Evolutionary conservation across 768 basidiomycete genomes (phyloP).

Genomic region (Artomyces pyxidatus): DNA sequence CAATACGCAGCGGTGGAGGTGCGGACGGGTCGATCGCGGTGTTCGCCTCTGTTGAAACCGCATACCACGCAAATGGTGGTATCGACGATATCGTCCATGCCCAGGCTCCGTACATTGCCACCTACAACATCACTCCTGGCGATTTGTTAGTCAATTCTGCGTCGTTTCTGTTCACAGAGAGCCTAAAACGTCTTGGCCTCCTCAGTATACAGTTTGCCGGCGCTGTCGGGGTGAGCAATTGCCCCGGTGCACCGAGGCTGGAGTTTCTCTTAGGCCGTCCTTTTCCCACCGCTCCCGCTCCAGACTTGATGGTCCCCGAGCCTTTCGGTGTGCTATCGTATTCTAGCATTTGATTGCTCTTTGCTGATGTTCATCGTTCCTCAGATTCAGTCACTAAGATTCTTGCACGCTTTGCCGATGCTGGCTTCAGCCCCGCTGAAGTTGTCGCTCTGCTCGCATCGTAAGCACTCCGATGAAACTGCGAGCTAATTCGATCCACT

Average conservation of each 20-base stretch:
- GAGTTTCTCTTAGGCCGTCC: slow-evolving; percentile 32
- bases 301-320: slow-evolving; percentile 25
- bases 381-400: slow-evolving; percentile 18
- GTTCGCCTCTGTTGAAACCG: slow-evolving; percentile 35
- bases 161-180: neutral
- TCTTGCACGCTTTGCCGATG: slow-evolving; percentile 26
- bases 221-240: slow-evolving; percentile 29
- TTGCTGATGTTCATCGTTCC: neutral
- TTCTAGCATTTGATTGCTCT: neutral
- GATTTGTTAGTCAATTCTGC: slow-evolving; percentile 36
- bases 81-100: slow-evolving; percentile 32
- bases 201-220: slow-evolving; percentile 28
- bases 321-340: slow-evolving; percentile 12
- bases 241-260: slow-evolving; percentile 31
- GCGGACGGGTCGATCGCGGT: slow-evolving; percentile 42
- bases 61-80: slow-evolving; percentile 36
- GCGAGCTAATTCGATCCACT: slow-evolving; percentile 8
- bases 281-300: slow-evolving; percentile 22
- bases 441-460: slow-evolving; percentile 29
- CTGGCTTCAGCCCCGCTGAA: slow-evolving; percentile 26
- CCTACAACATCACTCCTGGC: slow-evolving; percentile 31
- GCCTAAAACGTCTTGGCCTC: neutral
- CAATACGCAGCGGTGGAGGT: slow-evolving; percentile 19
- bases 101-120: slow-evolving; percentile 27
- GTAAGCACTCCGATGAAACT: slow-evolving; percentile 13